Evolutionary conservation across 305 asterid species (phyloP).

Genomic region (Striga hermonthica): DNA sequence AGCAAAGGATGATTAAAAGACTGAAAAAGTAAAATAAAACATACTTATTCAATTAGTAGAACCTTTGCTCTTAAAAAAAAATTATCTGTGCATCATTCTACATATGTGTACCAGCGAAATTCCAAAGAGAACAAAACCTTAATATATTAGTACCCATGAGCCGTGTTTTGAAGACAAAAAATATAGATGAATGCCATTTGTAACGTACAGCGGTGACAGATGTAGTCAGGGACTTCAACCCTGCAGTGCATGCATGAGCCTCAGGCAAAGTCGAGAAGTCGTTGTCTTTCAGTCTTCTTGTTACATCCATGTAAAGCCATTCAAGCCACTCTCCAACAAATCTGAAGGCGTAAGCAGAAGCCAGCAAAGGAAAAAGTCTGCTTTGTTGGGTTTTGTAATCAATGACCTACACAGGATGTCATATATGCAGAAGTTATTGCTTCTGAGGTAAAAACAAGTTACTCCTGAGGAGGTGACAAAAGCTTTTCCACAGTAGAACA

Average conservation of each 20-base stretch:
- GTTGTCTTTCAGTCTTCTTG: slow-evolving; percentile 66
- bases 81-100: slow-evolving; percentile 8
- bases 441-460: neutral
- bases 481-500: slow-evolving; percentile 7
- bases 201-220: slow-evolving; percentile 86
- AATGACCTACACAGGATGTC: slow-evolving; percentile 56
- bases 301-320: slow-evolving; percentile 92
- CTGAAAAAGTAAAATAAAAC: neutral
- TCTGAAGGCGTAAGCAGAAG: slow-evolving; percentile 96
- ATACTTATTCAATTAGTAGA: slow-evolving; percentile 8
- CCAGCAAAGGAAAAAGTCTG: slow-evolving; percentile 92
- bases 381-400: slow-evolving; percentile 95
- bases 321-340: slow-evolving; percentile 97
- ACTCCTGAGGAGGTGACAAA: neutral
- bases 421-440: neutral
- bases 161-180: neutral
- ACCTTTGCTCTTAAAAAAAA: neutral
- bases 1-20: slow-evolving; percentile 20
- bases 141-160: slow-evolving; percentile 13
- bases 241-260: slow-evolving; percentile 98
- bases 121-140: slow-evolving; percentile 9
- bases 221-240: slow-evolving; percentile 96
- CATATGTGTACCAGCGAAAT: slow-evolving; percentile 19
- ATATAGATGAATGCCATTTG: slow-evolving; percentile 9
- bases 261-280: slow-evolving; percentile 96